A percentile compares a stretch with the other conserved stretches of the same genome.
These are phyloP conservation scores for Fomitopsis schrenkii DNA, from an alignment of 1,284 basidiomycete genomes.

Conservation along the genomic window DNA sequence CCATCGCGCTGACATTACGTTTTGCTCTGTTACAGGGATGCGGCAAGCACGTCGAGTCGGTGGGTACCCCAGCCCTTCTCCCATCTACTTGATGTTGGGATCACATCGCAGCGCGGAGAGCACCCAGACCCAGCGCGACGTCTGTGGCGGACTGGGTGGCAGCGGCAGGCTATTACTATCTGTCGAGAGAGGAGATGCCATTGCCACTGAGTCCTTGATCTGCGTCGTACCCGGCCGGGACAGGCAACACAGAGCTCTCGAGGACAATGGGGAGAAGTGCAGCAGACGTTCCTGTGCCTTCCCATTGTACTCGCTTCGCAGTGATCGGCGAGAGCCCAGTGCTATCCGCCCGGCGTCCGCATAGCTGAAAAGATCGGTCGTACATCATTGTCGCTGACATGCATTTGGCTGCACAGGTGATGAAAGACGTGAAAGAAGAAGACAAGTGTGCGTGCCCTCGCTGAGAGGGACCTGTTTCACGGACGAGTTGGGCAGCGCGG, in stretches of 20 bases:
- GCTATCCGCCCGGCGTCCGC: neutral
- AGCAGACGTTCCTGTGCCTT: constrained; percentile 5
- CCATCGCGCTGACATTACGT: constrained; percentile 16
- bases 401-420: constrained; percentile 40
- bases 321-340: constrained; percentile 14
- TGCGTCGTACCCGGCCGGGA: neutral
- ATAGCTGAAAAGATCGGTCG: constrained; percentile 5
- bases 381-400: constrained; percentile 2
- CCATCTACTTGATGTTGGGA: constrained; percentile 6
- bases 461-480: constrained; percentile 9
- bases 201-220: constrained; percentile 1
- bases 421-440: constrained; percentile 64
- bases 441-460: constrained; percentile 61
- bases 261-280: constrained; percentile 9
- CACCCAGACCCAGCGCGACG: neutral
- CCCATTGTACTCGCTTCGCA: neutral
- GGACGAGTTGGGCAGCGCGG: neutral
- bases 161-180: neutral
- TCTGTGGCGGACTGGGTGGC: neutral
- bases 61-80: constrained; percentile 34
- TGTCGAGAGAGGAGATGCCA: neutral
- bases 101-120: neutral
- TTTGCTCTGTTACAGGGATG: constrained; percentile 50
- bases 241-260: neutral
- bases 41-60: constrained; percentile 58